Conservation (phyloP, 2,329 filamentous ascomycete genomes). For the Fusarium burgessii region DNA sequence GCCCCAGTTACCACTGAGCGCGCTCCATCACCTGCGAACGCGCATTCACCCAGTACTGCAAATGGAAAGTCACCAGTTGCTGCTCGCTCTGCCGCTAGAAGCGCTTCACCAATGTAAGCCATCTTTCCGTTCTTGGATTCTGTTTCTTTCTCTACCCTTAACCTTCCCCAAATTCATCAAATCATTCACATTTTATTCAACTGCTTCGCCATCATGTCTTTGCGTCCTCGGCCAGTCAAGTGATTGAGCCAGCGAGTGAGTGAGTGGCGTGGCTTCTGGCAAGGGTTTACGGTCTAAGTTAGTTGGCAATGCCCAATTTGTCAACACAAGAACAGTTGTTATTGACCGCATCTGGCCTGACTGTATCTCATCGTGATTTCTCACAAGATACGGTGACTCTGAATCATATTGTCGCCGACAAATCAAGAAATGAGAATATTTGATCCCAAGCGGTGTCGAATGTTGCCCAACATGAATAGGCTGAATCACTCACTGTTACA, state of each 20-base stretch:
- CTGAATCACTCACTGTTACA: constrained; percentile 23
- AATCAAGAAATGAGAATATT: not conserved
- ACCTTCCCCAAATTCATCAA: not conserved
- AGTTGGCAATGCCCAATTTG: constrained; percentile 46
- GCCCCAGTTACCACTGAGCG: constrained; percentile 27
- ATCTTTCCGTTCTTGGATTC: not conserved
- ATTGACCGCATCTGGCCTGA: constrained; percentile 43
- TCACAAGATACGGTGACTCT: constrained; percentile 26
- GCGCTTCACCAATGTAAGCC: constrained; percentile 36
- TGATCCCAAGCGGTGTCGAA: constrained; percentile 25
- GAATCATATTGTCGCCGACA: constrained; percentile 27
- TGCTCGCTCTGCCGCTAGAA: not conserved
- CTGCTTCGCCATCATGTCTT: constrained; percentile 32
- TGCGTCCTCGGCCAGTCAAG: constrained; percentile 38
- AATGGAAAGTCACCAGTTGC: constrained; percentile 27
- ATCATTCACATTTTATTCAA: constrained; percentile 7
- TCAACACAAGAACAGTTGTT: constrained; percentile 33
- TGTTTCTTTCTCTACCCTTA: not conserved
- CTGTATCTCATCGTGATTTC: constrained; percentile 36
- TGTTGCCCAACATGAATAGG: constrained; percentile 27
- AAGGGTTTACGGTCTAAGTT: constrained; percentile 39
- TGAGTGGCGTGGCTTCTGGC: constrained; percentile 43
- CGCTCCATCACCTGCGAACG: constrained; percentile 32
- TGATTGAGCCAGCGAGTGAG: constrained; percentile 31
- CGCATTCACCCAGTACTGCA: constrained; percentile 13